A percentile compares a stretch with the other conserved stretches of the same genome.
Evolutionary conservation across 1,139 yeast genomes (phyloP).

Genomic region (Saccharomyces uvarum): DNA sequence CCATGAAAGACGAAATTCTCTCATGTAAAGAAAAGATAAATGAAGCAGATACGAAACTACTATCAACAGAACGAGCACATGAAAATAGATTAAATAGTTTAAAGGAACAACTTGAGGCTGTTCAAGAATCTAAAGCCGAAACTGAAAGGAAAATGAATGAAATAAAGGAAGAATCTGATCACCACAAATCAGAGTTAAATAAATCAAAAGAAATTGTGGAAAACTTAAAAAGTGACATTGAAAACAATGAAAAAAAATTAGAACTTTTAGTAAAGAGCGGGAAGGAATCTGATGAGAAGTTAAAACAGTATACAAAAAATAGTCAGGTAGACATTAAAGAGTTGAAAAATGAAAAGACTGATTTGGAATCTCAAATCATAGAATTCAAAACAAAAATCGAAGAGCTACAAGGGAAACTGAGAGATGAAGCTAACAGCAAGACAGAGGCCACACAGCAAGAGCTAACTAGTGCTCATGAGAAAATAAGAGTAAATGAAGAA

Average conservation of each 20-base stretch:
- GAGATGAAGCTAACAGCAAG: background rate
- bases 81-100: background rate
- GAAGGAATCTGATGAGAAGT: constrained; percentile 1
- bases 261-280: constrained; percentile 1
- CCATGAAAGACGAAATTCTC: background rate
- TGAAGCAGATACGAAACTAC: background rate
- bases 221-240: background rate
- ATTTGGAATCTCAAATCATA: background rate
- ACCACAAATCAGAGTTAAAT: background rate
- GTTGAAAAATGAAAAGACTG: background rate
- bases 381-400: constrained; percentile 5
- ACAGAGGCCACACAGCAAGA: constrained; percentile 2
- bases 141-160: constrained; percentile 6
- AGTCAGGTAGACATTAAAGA: constrained; percentile 3
- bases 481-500: background rate
- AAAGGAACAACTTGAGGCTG: background rate
- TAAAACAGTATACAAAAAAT: background rate
- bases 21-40: background rate
- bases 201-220: background rate
- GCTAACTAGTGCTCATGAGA: constrained; percentile 1
- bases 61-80: background rate
- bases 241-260: background rate
- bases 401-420: constrained; percentile 1
- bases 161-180: background rate
- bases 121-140: background rate